Conservation (phyloP, 495 filamentous ascomycete species). For the Annulohypoxylon stygium region DNA sequence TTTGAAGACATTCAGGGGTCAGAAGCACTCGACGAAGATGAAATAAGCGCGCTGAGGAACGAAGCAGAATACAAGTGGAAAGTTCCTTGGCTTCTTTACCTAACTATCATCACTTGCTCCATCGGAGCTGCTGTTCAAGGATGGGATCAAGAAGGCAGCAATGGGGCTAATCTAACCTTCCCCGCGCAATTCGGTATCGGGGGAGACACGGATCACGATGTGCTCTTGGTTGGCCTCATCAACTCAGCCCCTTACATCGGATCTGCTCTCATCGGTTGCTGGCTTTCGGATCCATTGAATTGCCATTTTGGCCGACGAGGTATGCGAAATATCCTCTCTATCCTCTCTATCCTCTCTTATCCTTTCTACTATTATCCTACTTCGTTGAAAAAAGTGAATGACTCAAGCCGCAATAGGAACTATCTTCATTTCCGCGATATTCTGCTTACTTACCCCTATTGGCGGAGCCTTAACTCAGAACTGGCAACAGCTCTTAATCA, state of each 20-base stretch:
- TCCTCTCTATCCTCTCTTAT: background rate
- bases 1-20: slow-evolving; percentile 63
- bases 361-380: background rate
- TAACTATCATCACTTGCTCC: slow-evolving; percentile 77
- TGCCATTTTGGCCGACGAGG: slow-evolving; percentile 68
- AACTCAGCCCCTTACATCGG: slow-evolving; percentile 67
- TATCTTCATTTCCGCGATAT: slow-evolving; percentile 72
- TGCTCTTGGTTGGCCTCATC: slow-evolving; percentile 73
- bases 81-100: slow-evolving; percentile 73
- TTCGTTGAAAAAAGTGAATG: background rate
- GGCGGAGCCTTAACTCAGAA: slow-evolving; percentile 67
- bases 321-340: slow-evolving; percentile 20
- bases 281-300: slow-evolving; percentile 72
- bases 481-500: slow-evolving; percentile 71
- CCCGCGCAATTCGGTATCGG: slow-evolving; percentile 70
- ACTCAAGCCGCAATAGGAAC: slow-evolving; percentile 47
- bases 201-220: slow-evolving; percentile 56
- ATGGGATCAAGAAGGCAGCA: slow-evolving; percentile 82
- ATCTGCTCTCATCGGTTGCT: slow-evolving; percentile 66
- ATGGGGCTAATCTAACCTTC: slow-evolving; percentile 76
- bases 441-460: slow-evolving; percentile 70
- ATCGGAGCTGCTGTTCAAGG: slow-evolving; percentile 79
- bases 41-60: slow-evolving; percentile 65
- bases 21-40: slow-evolving; percentile 67
- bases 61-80: slow-evolving; percentile 75